Base-by-base conservation (phyloP, 805 yeast genomes). In the Wickerhamomyces bovis region DNA sequence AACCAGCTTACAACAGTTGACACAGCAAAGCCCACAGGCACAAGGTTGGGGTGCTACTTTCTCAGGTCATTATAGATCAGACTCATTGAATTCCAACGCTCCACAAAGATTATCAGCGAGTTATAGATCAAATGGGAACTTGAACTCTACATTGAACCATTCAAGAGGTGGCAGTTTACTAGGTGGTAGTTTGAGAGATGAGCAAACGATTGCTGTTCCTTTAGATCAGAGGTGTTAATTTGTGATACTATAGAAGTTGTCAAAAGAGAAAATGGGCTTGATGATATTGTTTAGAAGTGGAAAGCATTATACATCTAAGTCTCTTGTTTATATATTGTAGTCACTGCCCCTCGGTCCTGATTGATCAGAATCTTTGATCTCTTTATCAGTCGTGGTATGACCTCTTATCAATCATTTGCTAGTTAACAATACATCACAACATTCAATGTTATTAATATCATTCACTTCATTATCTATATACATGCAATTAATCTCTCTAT, bases 401-500 rank as follows among this genome's bases (percentile, higher is more conserved):
- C 28, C 12, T 7, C 28, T 25, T 13, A 25, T 7, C 12, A 7
- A 25, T 28, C 13, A 13, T 22, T 22, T 22, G 23, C 23, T n/a
- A n/a, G n/a, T n/a, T n/a, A 28, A 28, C 31, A 4, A 15, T 28
- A 12, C 31, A 28, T 28, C n/a, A 28, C 31, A n/a, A 13, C 31
- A 13, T 4, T 28, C 31, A 28, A 28, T 28, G 31, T n/a, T 28
- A 25, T 25, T 28, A 16, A 6, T 16, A 33, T 33, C 36, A 16
- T 33, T 33, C 36, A 33, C 36, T 33, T 33, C 36, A 33, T 33
- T 16, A 33, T 33, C 20, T 33, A 33, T 33, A 18, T 33, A 33
- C 36, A 33, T 33, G 36, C 36, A 18, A 12, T 11, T n/a, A n/a
- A n/a, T n/a, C n/a, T n/a, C n/a, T n/a, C 8, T 44, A 52, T 41